Base-by-base conservation (phyloP, 768 basidiomycete genomes). In the Favolaschia claudopus region DNA sequence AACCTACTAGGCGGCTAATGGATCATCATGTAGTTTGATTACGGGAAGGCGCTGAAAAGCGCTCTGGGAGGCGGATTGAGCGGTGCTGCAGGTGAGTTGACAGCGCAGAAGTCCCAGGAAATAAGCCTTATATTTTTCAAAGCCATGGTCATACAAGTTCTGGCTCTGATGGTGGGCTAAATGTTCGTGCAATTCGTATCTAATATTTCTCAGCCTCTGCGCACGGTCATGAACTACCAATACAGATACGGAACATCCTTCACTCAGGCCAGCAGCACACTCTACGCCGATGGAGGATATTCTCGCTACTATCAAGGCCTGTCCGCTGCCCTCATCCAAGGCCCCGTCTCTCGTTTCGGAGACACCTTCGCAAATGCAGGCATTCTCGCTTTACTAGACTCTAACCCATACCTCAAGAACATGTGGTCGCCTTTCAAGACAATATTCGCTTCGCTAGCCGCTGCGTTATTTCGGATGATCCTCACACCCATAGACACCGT, bases 201-300 rank as follows among this genome's bases (percentile, higher is more conserved):
- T 59, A 20, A 54, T 13, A 24, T 45, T 19, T 43, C 38, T 13
- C 51, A 90, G 90, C 95, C 94, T 6, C 74, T 96, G n/a, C 85
- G 94, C n/a, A 97, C 96, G 3, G 83, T 95, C 53, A 98, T 99
- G 96, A 99, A 98, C 79, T 97, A 92, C 70, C 94, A 95, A 76
- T 95, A 95, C 72, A 86, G 89, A 50, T 95, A 87, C 69, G 95
- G 95, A n/a, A 89, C 89, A 2, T 83, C 86, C 2, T 87, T 87
- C 7, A 86, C 85, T 0, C 74, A 82, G 34, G 89, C 92, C 13
- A 84, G 82, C 55, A 72, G 74, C 44, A 92, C 85, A 4, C 85
- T 96, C 17, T 90, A 90, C 70, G 74, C 74, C 2, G 90, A 95
- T 58, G 94, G 95, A 14, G 93, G 93, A 9, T 89, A 83, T 78